Evolutionary conservation across 2,329 filamentous ascomycete genomes (phyloP).

Genomic region (Trichoderma sp.): DNA sequence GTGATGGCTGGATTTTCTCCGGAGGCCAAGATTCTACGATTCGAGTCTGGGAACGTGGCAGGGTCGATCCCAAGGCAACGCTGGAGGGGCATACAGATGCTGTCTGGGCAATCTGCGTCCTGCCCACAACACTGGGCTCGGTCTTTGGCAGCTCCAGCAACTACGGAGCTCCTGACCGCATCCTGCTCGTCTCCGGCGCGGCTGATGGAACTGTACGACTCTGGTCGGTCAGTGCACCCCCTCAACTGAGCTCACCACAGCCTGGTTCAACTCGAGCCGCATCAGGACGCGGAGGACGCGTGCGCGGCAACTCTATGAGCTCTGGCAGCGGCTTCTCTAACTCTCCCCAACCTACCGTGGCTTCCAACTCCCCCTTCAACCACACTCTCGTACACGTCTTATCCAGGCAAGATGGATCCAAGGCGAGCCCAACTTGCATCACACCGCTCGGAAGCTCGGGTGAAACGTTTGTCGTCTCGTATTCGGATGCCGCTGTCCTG

Average conservation of each 20-base stretch:
- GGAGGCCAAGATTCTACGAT: conserved; percentile 92
- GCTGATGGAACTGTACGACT: conserved; percentile 90
- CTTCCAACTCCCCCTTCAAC: conserved; percentile 81
- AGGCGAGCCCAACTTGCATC: conserved; percentile 84
- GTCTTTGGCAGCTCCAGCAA: conserved; percentile 74
- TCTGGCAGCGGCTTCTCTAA: conserved; percentile 90
- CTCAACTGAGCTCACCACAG: conserved; percentile 78
- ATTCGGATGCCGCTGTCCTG: conserved; percentile 83
- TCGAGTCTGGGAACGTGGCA: conserved; percentile 89
- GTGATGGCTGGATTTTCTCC: conserved; percentile 98
- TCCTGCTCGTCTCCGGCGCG: conserved; percentile 85
- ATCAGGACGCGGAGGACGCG: conserved; percentile 62
- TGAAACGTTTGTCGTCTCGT: conserved; percentile 89
- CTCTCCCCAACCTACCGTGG: conserved; percentile 83
- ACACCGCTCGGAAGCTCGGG: conserved; percentile 80
- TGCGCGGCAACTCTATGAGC: conserved; percentile 88
- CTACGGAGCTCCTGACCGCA: conserved; percentile 78
- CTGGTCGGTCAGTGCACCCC: conserved; percentile 91
- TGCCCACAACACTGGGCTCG: conserved; percentile 76
- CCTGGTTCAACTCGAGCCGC: conserved; percentile 60
- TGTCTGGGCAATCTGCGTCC: conserved; percentile 90
- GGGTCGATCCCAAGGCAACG: conserved; percentile 92
- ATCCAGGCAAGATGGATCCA: conserved; percentile 59
- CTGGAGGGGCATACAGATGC: conserved; percentile 93
- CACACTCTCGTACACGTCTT: conserved; percentile 89